Base-by-base conservation (phyloP, 2,329 filamentous ascomycete genomes). In the Paecilomyces dactylethromorphus region DNA sequence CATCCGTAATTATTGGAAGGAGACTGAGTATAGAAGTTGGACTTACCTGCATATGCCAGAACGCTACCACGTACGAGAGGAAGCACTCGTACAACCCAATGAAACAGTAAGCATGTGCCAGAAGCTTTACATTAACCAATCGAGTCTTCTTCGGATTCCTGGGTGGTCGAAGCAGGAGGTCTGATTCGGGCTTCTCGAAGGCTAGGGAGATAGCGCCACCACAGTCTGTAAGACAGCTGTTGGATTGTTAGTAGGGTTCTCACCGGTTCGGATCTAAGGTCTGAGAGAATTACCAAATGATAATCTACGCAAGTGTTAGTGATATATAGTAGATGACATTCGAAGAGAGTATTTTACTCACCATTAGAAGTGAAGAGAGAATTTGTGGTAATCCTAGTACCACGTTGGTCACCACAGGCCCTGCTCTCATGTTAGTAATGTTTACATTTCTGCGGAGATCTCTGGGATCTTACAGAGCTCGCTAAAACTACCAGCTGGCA, bases 181-280 rank as follows among this genome's bases (percentile, higher is more conserved):
- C 89, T 0, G 87, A 86, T 71, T 93, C 90, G 0, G 89, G 88
- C 53, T 86, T 82, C 69, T 93, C 90, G 68, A 90, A 92, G 0
- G 89, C 89, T 7, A 93, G 80, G 1, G 86, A 84, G 0, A 88
- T 89, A 0, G 90, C 87, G 1, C 87, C 87, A 6, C 84, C 82
- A 62, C 87, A 90, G 69, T 93, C 90, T 12, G 89, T 92, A 72
- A 92, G 90, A 70, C 88, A 90, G 68, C 82, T 70, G 63, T 65
- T 59, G 58, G 66, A 68, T 29, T 56, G 56, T 68, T 54, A 64
- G 61, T 57, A 8, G 35, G 11, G 29, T 39, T 13, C 29, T 11
- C 24, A 12, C 13, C 2, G 32, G 4, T 26, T 11, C 50, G 21
- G 39, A 26, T 49, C 55, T 22, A 10, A 26, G 55, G 62, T 12